These are phyloP conservation scores for Eutrema japonicum DNA, from an alignment of 345 rosid species.

Conservation along the genomic window DNA sequence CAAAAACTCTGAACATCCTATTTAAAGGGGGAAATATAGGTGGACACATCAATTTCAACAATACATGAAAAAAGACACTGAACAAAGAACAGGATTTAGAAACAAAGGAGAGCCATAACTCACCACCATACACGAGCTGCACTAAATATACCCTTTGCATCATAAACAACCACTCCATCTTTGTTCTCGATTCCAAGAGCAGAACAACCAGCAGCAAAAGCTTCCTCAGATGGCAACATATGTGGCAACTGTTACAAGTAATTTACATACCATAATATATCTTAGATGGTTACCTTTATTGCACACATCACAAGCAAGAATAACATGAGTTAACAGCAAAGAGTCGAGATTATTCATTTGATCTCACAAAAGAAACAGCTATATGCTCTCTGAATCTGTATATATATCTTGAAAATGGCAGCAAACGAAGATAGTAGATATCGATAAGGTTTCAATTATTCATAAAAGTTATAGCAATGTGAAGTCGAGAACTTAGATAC, in stretches of 20 bases:
- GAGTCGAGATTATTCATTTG: not conserved
- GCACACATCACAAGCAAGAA: conserved; percentile 18
- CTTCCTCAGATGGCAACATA: conserved; percentile 96
- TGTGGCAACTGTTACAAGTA: conserved; percentile 78
- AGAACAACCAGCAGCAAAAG: conserved; percentile 95
- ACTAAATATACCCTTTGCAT: conserved; percentile 96
- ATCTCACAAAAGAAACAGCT: conserved; percentile 1
- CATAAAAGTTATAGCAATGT: not conserved
- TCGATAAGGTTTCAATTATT: not conserved
- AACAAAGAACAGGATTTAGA: not conserved
- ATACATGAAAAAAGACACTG: not conserved
- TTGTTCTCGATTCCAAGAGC: conserved; percentile 92
- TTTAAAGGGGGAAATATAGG: conserved; percentile 16
- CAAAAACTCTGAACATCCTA: conserved; percentile 98
- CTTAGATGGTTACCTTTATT: not conserved
- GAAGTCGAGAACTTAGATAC: not conserved
- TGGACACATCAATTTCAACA: conserved; percentile 19
- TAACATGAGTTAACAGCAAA: not conserved
- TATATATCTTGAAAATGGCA: conserved; percentile 17
- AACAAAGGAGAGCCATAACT: conserved; percentile 41
- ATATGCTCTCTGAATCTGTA: not conserved
- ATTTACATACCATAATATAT: conserved; percentile 8
- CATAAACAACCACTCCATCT: conserved; percentile 91
- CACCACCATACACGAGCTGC: conserved; percentile 99
- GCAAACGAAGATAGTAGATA: not conserved